These are phyloP conservation scores for Sclerospora graminicola DNA, from an alignment of 352 stramenopile species.

Conservation along the genomic window DNA sequence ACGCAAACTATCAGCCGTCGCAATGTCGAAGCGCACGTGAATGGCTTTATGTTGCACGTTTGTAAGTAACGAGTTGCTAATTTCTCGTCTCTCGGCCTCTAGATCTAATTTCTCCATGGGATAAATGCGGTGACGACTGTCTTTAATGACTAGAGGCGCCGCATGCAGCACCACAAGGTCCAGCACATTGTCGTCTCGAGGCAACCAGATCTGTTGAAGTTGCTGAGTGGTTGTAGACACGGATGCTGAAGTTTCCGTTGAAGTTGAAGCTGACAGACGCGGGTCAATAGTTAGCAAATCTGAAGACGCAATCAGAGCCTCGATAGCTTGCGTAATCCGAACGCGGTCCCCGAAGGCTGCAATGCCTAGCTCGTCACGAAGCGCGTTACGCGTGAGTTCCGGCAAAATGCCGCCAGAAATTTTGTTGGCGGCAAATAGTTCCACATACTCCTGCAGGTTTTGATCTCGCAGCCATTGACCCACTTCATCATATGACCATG, in stretches of 20 bases:
- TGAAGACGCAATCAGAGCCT: constrained; percentile 24
- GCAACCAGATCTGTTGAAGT: constrained; percentile 3
- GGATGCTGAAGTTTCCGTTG: neutral
- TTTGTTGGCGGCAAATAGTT: constrained; percentile 45
- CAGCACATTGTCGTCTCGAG: constrained; percentile 37
- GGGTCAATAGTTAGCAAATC: neutral
- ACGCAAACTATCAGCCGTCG: constrained; percentile 60
- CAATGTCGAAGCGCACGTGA: constrained; percentile 68
- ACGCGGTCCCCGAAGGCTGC: constrained; percentile 47
- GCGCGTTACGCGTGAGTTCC: constrained; percentile 47
- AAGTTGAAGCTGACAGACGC: constrained; percentile 1
- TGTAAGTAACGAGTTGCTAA: constrained; percentile 57
- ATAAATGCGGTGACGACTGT: constrained; percentile 57
- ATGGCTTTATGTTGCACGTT: constrained; percentile 69
- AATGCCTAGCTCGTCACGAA: constrained; percentile 58
- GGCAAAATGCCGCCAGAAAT: constrained; percentile 48
- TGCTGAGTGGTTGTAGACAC: constrained; percentile 5
- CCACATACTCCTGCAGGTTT: constrained; percentile 20
- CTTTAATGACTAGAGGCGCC: constrained; percentile 70
- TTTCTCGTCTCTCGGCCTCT: constrained; percentile 56
- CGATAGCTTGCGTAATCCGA: constrained; percentile 44
- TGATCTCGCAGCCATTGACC: constrained; percentile 23
- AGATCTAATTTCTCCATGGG: constrained; percentile 80
- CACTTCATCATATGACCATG: constrained; percentile 31
- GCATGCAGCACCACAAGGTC: constrained; percentile 76